Evolutionary conservation across 2,329 filamentous ascomycete species (phyloP).

Genomic region (Ceratocystis cubensis): DNA sequence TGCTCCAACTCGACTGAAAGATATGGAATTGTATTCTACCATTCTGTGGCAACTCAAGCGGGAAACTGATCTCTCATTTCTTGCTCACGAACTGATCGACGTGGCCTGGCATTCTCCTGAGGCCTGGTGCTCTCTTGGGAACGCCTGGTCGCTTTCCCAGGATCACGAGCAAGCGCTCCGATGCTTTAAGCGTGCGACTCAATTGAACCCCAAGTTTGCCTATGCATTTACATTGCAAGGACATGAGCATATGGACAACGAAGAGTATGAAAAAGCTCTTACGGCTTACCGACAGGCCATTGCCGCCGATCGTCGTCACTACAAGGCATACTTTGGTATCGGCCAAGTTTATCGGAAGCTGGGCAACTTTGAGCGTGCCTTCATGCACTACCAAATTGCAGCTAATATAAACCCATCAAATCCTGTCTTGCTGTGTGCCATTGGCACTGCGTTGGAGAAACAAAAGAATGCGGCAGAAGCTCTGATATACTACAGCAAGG

Average conservation of each 20-base stretch:
- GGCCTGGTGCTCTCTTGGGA: conserved; percentile 91
- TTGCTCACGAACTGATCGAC: conserved; percentile 83
- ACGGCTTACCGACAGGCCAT: conserved; percentile 78
- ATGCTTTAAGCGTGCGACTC: conserved; percentile 89
- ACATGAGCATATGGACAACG: conserved; percentile 88
- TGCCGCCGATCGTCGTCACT: conserved; percentile 74
- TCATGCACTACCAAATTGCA: conserved; percentile 81
- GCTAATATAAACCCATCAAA: conserved; percentile 88
- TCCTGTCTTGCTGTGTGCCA: conserved; percentile 80
- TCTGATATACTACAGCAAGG: conserved; percentile 67
- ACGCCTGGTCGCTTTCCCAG: conserved; percentile 81
- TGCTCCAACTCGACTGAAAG: conserved; percentile 70
- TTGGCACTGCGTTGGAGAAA: conserved; percentile 80
- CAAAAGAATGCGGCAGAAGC: conserved; percentile 71
- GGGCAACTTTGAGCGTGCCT: conserved; percentile 80
- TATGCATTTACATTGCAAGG: conserved; percentile 94
- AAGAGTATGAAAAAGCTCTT: conserved; percentile 92
- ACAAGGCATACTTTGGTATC: conserved; percentile 96
- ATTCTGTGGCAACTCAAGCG: conserved; percentile 97
- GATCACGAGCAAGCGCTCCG: conserved; percentile 90
- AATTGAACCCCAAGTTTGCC: conserved; percentile 78
- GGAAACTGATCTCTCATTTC: conserved; percentile 79
- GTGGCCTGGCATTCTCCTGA: conserved; percentile 79
- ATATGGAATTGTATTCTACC: conserved; percentile 97
- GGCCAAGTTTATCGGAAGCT: conserved; percentile 76